These are phyloP conservation scores for Knoxia roxburghii DNA, from an alignment of 257 asterid species.

Conservation along the genomic window DNA sequence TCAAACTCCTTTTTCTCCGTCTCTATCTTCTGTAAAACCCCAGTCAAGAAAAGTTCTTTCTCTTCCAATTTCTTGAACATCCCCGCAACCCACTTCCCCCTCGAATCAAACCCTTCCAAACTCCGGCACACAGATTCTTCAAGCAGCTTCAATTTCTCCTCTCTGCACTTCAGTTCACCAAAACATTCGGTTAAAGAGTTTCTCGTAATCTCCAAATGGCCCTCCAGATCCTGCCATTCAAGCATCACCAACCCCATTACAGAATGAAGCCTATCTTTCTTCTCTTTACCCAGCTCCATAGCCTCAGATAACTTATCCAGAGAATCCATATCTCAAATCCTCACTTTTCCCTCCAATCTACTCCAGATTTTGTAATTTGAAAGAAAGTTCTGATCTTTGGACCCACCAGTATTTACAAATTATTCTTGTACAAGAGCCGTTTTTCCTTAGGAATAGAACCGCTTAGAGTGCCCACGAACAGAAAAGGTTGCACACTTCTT, in stretches of 20 bases:
- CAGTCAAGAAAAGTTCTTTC: conserved; percentile 11
- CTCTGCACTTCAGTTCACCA: conserved; percentile 3
- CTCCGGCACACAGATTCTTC: conserved; percentile 8
- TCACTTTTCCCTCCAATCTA: too few species aligned
- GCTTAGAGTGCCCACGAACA: too few species aligned
- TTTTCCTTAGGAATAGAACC: too few species aligned
- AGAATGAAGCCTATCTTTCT: conserved; percentile 5
- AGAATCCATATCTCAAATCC: conserved; percentile 6
- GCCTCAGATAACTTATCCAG: conserved; percentile 13
- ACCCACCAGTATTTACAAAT: too few species aligned
- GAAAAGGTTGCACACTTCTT: too few species aligned
- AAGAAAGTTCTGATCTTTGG: neutral
- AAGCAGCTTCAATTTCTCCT: conserved; percentile 5
- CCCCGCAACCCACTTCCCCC: conserved; percentile 4
- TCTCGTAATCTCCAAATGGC: neutral
- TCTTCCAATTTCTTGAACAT: conserved; percentile 19
- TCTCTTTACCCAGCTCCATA: neutral
- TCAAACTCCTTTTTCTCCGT: conserved; percentile 1
- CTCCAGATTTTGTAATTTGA: too few species aligned
- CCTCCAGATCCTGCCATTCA: conserved; percentile 10
- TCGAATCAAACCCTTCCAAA: neutral
- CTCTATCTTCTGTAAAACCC: conserved; percentile 11
- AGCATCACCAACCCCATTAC: conserved; percentile 8
- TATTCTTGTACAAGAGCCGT: too few species aligned
- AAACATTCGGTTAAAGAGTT: conserved; percentile 7